phyloP scores from a whole-genome alignment of 331 rosid species.

The Telfairia occidentalis region DNA sequence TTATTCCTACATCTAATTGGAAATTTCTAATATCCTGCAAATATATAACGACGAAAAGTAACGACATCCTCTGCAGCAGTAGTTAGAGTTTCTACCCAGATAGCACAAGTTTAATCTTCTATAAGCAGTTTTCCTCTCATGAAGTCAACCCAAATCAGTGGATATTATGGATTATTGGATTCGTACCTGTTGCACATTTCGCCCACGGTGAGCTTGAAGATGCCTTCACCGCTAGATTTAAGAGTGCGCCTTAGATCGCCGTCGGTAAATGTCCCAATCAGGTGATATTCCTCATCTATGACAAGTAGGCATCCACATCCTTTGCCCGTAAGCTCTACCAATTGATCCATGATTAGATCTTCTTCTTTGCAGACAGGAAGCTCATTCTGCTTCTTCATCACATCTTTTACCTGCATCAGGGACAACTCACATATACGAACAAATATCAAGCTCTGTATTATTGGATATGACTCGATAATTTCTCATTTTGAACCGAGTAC shows the following conservation, averaged over 20 bases:
- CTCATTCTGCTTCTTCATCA: constrained; percentile 85
- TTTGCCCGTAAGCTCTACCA: constrained; percentile 79
- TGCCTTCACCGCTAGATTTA: constrained; percentile 80
- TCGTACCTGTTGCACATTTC: constrained; percentile 81
- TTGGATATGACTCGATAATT: not conserved
- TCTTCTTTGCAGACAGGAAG: constrained; percentile 80
- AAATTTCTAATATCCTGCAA: not conserved
- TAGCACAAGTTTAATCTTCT: not conserved
- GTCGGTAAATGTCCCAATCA: constrained; percentile 89
- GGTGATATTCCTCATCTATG: constrained; percentile 37
- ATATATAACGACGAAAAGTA: not conserved
- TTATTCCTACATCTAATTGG: not conserved
- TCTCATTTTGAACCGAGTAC: not conserved
- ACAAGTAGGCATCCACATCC: constrained; percentile 97
- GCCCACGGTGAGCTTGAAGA: constrained; percentile 83
- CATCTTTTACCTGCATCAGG: constrained; percentile 57
- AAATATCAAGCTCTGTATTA: not conserved
- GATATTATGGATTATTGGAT: not conserved
- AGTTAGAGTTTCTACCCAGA: not conserved
- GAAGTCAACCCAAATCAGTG: not conserved
- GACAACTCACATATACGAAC: not conserved
- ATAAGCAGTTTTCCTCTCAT: not conserved
- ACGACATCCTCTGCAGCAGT: not conserved
- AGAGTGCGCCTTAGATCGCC: constrained; percentile 97
- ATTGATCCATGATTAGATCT: constrained; percentile 89